phyloP scores from a whole-genome alignment of 2,329 filamentous ascomycete genomes.

The Aspergillus awamori region DNA sequence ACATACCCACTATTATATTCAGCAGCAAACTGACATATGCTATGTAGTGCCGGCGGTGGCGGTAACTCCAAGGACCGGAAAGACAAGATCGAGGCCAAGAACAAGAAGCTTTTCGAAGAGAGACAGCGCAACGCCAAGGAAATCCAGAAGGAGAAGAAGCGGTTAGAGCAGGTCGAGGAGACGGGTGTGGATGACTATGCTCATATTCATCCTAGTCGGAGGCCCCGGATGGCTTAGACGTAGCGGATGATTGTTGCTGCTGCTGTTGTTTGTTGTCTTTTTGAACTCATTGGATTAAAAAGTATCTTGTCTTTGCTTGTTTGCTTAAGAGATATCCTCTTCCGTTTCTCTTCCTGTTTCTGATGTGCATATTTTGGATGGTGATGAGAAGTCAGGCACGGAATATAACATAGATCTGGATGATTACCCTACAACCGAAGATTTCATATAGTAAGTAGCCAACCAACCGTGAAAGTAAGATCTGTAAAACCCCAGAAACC shows the following conservation, averaged over 20 bases:
- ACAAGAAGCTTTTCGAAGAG: conserved; percentile 77
- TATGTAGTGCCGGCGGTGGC: conserved; percentile 71
- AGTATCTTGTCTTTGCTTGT: conserved; percentile 1
- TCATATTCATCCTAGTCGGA: conserved; percentile 50
- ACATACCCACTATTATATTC: background rate
- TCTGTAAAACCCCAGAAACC: background rate
- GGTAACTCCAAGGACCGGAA: conserved; percentile 74
- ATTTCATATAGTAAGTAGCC: no score
- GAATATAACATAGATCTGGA: conserved; percentile 12
- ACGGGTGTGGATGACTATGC: conserved; percentile 33
- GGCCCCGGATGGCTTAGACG: conserved; percentile 36
- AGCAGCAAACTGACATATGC: background rate
- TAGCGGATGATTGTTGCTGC: no score
- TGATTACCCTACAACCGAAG: background rate
- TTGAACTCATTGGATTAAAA: background rate
- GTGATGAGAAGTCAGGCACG: conserved; percentile 4
- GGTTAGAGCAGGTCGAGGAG: conserved; percentile 27
- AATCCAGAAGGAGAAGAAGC: conserved; percentile 49
- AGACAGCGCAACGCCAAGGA: conserved; percentile 57
- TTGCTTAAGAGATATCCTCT: conserved; percentile 22
- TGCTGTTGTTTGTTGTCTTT: background rate
- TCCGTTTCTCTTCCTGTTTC: conserved; percentile 17
- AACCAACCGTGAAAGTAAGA: no score
- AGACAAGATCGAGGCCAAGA: conserved; percentile 82
- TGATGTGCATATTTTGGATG: conserved; percentile 15